Evolutionary conservation across 495 filamentous ascomycete species (phyloP).

Genomic region (Penicillium robsamsonii): DNA sequence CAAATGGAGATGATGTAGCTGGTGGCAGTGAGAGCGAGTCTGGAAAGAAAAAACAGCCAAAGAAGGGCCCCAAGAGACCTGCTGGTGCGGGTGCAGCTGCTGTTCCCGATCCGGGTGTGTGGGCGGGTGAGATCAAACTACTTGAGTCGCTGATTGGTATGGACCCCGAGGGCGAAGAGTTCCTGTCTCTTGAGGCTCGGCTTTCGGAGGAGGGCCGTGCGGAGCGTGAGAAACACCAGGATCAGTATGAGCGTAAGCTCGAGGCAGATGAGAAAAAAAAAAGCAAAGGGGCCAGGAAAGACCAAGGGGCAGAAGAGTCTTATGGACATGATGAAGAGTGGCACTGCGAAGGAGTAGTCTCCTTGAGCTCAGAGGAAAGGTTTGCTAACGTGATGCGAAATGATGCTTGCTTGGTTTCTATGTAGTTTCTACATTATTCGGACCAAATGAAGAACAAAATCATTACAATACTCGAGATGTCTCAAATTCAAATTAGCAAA

Average conservation of each 20-base stretch:
- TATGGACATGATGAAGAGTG: conserved; percentile 41
- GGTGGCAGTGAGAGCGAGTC: conserved; percentile 24
- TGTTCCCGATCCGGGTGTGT: conserved; percentile 69
- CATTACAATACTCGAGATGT: not conserved
- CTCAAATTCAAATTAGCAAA: not conserved
- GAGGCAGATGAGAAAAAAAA: conserved; percentile 60
- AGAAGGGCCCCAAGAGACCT: conserved; percentile 29
- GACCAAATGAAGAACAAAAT: not conserved
- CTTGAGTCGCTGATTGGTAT: conserved; percentile 85
- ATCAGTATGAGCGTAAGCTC: conserved; percentile 70
- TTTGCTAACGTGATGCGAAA: not conserved
- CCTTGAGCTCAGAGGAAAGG: not conserved
- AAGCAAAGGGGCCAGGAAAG: conserved; percentile 28
- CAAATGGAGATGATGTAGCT: conserved; percentile 13
- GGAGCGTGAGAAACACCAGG: conserved; percentile 71
- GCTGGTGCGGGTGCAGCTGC: conserved; percentile 24
- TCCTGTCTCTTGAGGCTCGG: conserved; percentile 58
- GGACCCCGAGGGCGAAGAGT: conserved; percentile 68
- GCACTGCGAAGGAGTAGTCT: conserved; percentile 9
- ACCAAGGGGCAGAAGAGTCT: conserved; percentile 44
- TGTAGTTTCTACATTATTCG: not conserved
- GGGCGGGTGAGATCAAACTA: conserved; percentile 85
- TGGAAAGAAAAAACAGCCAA: conserved; percentile 22
- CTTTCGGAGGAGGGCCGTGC: conserved; percentile 64
- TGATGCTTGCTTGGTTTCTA: not conserved